Evolutionary conservation across 179 eudicot species (phyloP).

Genomic region (Beta corolliflora): DNA sequence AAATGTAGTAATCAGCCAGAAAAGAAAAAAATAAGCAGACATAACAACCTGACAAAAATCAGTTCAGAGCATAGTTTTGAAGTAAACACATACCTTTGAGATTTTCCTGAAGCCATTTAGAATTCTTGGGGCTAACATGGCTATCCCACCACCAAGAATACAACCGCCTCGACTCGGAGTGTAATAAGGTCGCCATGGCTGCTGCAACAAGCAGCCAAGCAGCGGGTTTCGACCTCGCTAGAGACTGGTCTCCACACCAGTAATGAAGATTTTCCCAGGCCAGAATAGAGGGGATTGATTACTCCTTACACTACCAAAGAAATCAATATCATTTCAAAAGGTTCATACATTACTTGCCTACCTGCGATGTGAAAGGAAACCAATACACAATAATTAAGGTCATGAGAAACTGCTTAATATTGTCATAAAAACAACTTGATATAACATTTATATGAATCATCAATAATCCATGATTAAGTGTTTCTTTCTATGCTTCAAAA

Average conservation of each 20-base stretch:
- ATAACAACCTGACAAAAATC: neutral
- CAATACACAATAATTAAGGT: neutral
- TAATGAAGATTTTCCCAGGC: conserved; percentile 42
- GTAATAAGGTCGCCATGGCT: conserved; percentile 59
- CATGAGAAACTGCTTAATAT: neutral
- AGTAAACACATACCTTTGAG: conserved; percentile 55
- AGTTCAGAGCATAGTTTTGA: neutral
- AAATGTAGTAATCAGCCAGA: neutral
- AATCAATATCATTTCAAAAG: neutral
- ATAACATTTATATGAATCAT: neutral
- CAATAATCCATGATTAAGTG: conserved; percentile 1
- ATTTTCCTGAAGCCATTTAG: conserved; percentile 98
- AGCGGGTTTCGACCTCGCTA: conserved; percentile 49
- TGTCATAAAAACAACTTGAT: neutral
- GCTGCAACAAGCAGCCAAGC: conserved; percentile 49
- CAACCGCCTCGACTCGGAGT: conserved; percentile 73
- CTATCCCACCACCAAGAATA: conserved; percentile 99
- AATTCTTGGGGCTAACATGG: conserved; percentile 86
- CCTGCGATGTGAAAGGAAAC: conserved; percentile 20
- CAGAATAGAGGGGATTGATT: conserved; percentile 30
- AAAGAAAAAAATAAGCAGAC: neutral
- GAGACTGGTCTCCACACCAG: conserved; percentile 47
- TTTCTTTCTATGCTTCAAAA: neutral
- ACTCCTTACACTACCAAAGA: conserved; percentile 13
- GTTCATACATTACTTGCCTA: neutral